Conservation (phyloP, 192 early-diverging fungal species). For the Coemansia sp. region DNA sequence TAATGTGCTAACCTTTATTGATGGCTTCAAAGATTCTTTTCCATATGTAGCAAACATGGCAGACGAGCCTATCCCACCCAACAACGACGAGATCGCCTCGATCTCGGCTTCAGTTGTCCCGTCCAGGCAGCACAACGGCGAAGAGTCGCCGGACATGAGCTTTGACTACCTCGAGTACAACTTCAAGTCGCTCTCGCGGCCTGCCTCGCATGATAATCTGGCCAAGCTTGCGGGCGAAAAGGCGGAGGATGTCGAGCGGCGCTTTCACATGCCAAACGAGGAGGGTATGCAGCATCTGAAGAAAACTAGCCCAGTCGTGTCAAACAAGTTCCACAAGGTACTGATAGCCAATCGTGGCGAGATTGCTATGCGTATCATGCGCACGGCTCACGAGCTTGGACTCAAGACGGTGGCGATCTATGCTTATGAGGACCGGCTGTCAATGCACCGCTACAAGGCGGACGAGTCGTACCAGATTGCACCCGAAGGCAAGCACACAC, state of each 20-base stretch:
- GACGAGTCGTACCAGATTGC: constrained; percentile 97
- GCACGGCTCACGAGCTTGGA: constrained; percentile 89
- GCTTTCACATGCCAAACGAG: constrained; percentile 58
- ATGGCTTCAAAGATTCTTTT: neutral
- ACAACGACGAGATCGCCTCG: constrained; percentile 46
- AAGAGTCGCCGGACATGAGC: constrained; percentile 45
- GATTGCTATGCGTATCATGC: constrained; percentile 94
- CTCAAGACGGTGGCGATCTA: constrained; percentile 88
- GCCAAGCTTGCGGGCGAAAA: constrained; percentile 17
- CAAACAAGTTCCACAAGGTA: constrained; percentile 54
- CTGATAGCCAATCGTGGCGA: constrained; percentile 68
- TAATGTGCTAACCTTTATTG: no score
- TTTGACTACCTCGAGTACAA: constrained; percentile 57
- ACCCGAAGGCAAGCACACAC: constrained; percentile 68
- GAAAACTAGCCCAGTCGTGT: constrained; percentile 51
- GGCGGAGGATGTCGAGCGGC: constrained; percentile 49
- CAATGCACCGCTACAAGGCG: constrained; percentile 94
- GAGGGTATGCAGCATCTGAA: constrained; percentile 54
- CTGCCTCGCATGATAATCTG: constrained; percentile 47
- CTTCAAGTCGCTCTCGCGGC: constrained; percentile 54
- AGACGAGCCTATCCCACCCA: constrained; percentile 24
- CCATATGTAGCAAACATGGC: constrained; percentile 35
- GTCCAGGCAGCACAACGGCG: constrained; percentile 30
- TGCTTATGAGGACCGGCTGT: constrained; percentile 87
- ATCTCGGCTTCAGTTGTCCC: constrained; percentile 40